phyloP scores from a whole-genome alignment of 805 yeast species.

The Candida verbasci region DNA sequence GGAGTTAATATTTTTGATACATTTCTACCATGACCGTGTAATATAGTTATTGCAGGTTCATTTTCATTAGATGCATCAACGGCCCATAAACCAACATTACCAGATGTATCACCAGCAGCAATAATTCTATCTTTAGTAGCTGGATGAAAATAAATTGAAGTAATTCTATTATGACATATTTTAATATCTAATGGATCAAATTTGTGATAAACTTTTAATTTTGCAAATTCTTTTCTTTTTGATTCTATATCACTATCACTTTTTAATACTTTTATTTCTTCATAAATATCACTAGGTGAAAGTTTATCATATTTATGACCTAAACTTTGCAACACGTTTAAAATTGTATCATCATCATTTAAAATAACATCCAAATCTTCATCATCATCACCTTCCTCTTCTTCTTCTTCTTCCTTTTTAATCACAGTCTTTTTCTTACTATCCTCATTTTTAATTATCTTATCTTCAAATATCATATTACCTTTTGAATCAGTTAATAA shows the following conservation, averaged over 20 bases:
- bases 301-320: slow-evolving; percentile 49
- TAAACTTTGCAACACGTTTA: slow-evolving; percentile 30
- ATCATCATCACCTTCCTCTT: slow-evolving; percentile 18
- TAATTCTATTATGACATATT: slow-evolving; percentile 67
- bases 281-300: slow-evolving; percentile 70
- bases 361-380: slow-evolving; percentile 6
- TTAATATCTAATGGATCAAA: slow-evolving; percentile 70
- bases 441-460: slow-evolving; percentile 16
- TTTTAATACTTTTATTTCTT: slow-evolving; percentile 35
- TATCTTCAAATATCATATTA: slow-evolving; percentile 24
- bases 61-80: slow-evolving; percentile 41
- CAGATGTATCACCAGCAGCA: slow-evolving; percentile 86
- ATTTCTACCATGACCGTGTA: slow-evolving; percentile 73
- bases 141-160: slow-evolving; percentile 77
- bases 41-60: slow-evolving; percentile 52
- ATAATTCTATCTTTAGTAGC: slow-evolving; percentile 55
- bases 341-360: slow-evolving; percentile 18
- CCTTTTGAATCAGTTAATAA: slow-evolving; percentile 42
- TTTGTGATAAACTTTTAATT: slow-evolving; percentile 47
- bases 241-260: slow-evolving; percentile 40
- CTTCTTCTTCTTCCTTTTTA: no score
- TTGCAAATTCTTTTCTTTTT: slow-evolving; percentile 51
- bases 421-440: slow-evolving; percentile 6
- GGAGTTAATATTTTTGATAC: slow-evolving; percentile 61
- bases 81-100: slow-evolving; percentile 86